Base-by-base conservation (phyloP, 768 basidiomycete species). In the Leccinum incarnatum region DNA sequence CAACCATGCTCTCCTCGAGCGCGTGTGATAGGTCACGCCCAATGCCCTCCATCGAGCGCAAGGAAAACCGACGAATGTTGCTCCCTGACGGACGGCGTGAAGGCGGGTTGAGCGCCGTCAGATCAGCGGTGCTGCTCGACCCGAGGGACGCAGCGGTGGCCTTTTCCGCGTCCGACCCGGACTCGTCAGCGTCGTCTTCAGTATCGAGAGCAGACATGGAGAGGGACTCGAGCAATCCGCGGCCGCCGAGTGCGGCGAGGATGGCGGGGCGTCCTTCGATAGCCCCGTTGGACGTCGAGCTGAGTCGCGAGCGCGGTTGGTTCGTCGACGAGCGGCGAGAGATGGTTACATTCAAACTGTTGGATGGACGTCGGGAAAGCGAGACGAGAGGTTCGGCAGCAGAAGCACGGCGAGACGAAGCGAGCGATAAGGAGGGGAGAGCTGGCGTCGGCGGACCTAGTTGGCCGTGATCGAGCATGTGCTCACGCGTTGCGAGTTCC, bases 381-480 rank as follows among this genome's bases (percentile, higher is more conserved):
- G 66, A 58, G 49, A 55, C 63, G 14, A 55, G 50, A 7, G 49
- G 0, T 14, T 52, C 51, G 23, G 14, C 50, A 49, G 48, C 64
- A 63, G 78, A 80, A 29, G 74, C 69, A 21, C 76, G 73, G n/a
- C 81, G 76, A 1, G 85, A 85, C 8, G 64, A 37, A 12, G 74
- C 80, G 14, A 83, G 84, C 0, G 85, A 79, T 5, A 75, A 63
- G 1, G 73, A 72, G 2, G 73, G 72, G 5, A 72, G 58, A 6
- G 81, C 78, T 4, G 86, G 87, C 0, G 88, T 89, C 2, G 84
- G 78, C 10, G 87, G 83, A 2, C 87, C 87, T 4, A 90, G 74
- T 66, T 92, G 89, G 5, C 88, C 89, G 65, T 95, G 93, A 70
- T 94, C 90, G 50, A 94, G 82, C 91, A 98, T 93, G 69, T 97